Base-by-base conservation (phyloP, 345 rosid species). In the Aquilaria malaccensis region DNA sequence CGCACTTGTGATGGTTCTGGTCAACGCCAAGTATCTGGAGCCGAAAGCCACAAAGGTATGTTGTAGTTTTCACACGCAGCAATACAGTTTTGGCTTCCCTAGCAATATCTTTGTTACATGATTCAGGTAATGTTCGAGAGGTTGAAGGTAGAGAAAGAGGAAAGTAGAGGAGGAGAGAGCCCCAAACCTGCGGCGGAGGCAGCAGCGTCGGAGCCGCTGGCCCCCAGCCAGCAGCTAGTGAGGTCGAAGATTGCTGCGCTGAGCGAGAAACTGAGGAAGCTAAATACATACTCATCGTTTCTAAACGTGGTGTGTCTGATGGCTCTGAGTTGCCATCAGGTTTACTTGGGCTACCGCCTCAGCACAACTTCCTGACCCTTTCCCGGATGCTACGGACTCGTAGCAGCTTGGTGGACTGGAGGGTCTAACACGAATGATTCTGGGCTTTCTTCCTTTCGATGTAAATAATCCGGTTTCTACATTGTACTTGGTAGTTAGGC, bases 11-110 rank as follows among this genome's bases (percentile, higher is more conserved):
- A 61, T 77, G 88, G 79, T 80, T 14, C 65, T 80, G 48, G 70
- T 69, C 60, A 89, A 93, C 59, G 70, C 73, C 43, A 45, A 83
- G 43, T 81, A 76, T 54, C 48, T 89, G 57, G 94, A 87, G 72
- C 94, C 94, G 61, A 73, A 74, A 1, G 94, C 98, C 52, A 82
- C 91, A 1, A 87, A 85, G 94, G 97, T 89, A 72, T 0, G 2
- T 14, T 37, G 41, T 29, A 22, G 50, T 51, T 9, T 43, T 11
- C 9, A 48, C 15, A 37, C 11, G 13, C n/a, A n/a, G 50, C 10
- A 50, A 10, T 30, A 51, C 4, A 33, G 22, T 22, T 22, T 22
- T 22, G 22, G 22, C 22, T 22, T 22, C 37, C 13, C 10, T 41
- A 30, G 41, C 30, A 1, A 6, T 12, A 1, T 13, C 11, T 12